phyloP scores from a whole-genome alignment of 106 monocot species.

The Xerophyta viscosa region DNA sequence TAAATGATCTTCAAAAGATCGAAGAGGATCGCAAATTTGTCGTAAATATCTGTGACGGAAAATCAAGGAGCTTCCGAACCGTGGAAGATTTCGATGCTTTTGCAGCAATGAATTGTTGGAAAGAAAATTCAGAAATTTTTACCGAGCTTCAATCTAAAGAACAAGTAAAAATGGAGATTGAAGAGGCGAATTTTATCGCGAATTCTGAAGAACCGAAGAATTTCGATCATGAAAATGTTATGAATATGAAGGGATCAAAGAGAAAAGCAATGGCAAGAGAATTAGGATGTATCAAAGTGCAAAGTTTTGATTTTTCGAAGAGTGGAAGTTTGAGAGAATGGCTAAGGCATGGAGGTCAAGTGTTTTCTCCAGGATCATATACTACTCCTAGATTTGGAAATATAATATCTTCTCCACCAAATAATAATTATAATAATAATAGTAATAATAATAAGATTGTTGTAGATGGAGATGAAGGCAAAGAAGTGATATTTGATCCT shows the following conservation, averaged over 20 bases:
- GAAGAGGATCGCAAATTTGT: slow-evolving; percentile 1
- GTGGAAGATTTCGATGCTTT: slow-evolving; percentile 44
- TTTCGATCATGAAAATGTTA: background rate
- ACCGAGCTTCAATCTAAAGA: background rate
- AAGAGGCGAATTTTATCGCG: background rate
- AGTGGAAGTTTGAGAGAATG: slow-evolving; percentile 55
- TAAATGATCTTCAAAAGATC: background rate
- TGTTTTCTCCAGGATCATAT: slow-evolving; percentile 67
- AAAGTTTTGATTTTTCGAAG: slow-evolving; percentile 47
- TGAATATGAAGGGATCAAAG: slow-evolving; percentile 10
- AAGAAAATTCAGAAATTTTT: too few species aligned
- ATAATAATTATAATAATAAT: background rate
- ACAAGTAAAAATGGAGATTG: background rate
- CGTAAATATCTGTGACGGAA: background rate
- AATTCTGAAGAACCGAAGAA: background rate
- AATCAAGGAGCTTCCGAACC: slow-evolving; percentile 16
- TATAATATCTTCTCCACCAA: background rate
- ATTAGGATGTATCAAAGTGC: slow-evolving; percentile 28
- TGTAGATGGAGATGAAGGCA: too few species aligned
- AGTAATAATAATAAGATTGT: too few species aligned
- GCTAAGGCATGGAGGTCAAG: slow-evolving; percentile 53
- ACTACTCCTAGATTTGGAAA: slow-evolving; percentile 62
- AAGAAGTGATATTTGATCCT: slow-evolving; percentile 20
- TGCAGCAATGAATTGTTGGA: slow-evolving; percentile 1
- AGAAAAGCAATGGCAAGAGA: slow-evolving; percentile 43